phyloP scores from a whole-genome alignment of 2,329 filamentous ascomycete genomes.

The Ustulina deusta region DNA sequence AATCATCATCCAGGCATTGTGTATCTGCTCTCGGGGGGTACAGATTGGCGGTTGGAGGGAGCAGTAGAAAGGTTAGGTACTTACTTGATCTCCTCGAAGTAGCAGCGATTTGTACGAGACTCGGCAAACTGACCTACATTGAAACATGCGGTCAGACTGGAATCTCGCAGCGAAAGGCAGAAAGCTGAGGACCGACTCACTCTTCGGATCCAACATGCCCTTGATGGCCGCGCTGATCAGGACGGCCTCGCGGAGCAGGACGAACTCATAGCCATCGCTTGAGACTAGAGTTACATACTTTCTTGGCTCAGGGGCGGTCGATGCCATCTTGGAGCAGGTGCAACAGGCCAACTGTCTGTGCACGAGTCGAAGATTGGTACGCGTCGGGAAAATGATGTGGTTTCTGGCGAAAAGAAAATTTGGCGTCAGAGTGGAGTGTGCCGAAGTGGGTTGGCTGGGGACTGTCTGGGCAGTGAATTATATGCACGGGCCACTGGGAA shows the following conservation, averaged over 20 bases:
- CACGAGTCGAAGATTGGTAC: constrained; percentile 3
- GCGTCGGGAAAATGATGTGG: constrained; percentile 13
- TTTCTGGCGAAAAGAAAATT: constrained; percentile 42
- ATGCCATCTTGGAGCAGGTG: constrained; percentile 42
- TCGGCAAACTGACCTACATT: constrained; percentile 72
- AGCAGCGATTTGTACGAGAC: constrained; percentile 71
- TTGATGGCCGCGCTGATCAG: constrained; percentile 78
- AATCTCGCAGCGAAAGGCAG: neutral
- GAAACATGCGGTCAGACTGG: constrained; percentile 32
- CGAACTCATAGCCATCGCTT: constrained; percentile 80
- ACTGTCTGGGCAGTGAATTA: neutral
- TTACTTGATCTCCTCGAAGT: constrained; percentile 81
- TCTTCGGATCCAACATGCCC: constrained; percentile 78
- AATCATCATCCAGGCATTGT: constrained; percentile 52
- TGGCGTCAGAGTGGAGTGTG: constrained; percentile 30
- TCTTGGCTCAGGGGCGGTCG: constrained; percentile 51
- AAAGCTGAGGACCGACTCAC: constrained; percentile 57
- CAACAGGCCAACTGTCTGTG: constrained; percentile 1
- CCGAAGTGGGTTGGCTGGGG: neutral
- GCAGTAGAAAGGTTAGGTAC: constrained; percentile 47
- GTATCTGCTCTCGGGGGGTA: neutral
- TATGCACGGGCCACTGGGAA: constrained; percentile 20
- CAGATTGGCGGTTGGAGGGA: neutral
- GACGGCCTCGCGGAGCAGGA: constrained; percentile 77
- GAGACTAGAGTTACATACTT: constrained; percentile 84